phyloP scores from a whole-genome alignment of 495 filamentous ascomycete genomes.

The Parmelia sp. region DNA sequence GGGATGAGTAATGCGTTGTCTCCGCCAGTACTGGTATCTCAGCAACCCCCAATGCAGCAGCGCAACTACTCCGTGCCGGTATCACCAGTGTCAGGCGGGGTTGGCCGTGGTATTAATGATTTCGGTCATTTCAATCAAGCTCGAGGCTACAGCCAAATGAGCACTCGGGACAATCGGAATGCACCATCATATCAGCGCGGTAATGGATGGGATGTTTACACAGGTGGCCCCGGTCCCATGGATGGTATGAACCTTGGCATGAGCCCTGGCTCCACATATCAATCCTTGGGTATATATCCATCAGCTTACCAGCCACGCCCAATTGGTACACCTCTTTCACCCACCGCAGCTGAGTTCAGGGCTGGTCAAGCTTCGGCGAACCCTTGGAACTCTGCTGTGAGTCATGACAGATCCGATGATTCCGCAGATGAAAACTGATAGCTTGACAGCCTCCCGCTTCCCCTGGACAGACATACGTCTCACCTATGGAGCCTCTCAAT shows the following conservation, averaged over 20 bases:
- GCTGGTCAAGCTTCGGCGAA: constrained; percentile 35
- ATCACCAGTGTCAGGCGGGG: constrained; percentile 29
- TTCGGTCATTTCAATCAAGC: constrained; percentile 33
- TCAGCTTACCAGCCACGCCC: constrained; percentile 61
- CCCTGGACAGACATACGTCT: constrained; percentile 70
- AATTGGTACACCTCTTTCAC: constrained; percentile 75
- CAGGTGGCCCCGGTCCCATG: constrained; percentile 16
- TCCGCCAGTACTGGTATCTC: constrained; percentile 24
- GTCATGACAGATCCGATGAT: constrained; percentile 3
- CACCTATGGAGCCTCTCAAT: constrained; percentile 89
- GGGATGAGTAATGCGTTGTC: constrained; percentile 8
- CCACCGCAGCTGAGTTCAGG: constrained; percentile 77
- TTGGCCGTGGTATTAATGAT: constrained; percentile 32
- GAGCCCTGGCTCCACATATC: constrained; percentile 38
- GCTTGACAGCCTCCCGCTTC: constrained; percentile 31
- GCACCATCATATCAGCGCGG: constrained; percentile 31
- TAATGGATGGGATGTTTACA: constrained; percentile 23
- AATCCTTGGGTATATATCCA: constrained; percentile 47
- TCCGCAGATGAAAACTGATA: neutral
- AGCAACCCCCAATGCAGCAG: constrained; percentile 29
- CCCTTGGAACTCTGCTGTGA: constrained; percentile 50
- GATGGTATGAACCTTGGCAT: constrained; percentile 31
- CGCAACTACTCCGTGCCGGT: constrained; percentile 41
- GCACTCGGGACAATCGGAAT: constrained; percentile 38
- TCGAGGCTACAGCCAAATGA: constrained; percentile 36